A percentile compares a stretch with the other conserved stretches of the same genome.
Evolutionary conservation across 1,284 basidiomycete species (phyloP).

Genomic region (Blastosporella zonata): DNA sequence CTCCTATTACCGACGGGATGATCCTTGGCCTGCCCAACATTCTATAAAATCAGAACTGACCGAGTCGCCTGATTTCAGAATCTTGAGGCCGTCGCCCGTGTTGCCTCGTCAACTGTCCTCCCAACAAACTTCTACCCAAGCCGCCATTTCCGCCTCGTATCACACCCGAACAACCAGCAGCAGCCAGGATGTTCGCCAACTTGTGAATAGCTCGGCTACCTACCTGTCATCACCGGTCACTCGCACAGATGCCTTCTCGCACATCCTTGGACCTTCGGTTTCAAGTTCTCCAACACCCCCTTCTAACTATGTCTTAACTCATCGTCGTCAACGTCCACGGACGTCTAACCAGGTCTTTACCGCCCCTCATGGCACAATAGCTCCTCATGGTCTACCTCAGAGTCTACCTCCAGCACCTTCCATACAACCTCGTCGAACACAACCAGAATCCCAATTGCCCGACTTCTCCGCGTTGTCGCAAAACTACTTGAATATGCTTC

Average conservation of each 20-base stretch:
- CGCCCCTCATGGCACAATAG: conserved; percentile 52
- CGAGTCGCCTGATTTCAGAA: conserved; percentile 35
- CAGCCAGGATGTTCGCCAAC: conserved; percentile 40
- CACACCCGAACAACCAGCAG: conserved; percentile 24
- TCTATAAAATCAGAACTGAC: conserved; percentile 38
- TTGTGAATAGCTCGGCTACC: conserved; percentile 40
- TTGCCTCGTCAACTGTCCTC: conserved; percentile 27
- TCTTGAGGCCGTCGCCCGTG: conserved; percentile 34
- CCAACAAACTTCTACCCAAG: conserved; percentile 20
- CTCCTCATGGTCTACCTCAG: conserved; percentile 73
- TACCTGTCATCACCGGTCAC: conserved; percentile 33
- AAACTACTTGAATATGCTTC: conserved; percentile 43
- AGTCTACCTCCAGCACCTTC: conserved; percentile 63
- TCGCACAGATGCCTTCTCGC: conserved; percentile 32
- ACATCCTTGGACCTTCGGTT: conserved; percentile 39
- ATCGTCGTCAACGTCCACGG: conserved; percentile 38
- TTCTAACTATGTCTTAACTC: conserved; percentile 41
- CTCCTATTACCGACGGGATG: conserved; percentile 18
- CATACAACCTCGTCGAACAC: conserved; percentile 43
- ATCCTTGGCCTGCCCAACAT: conserved; percentile 14
- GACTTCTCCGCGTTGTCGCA: conserved; percentile 31
- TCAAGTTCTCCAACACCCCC: conserved; percentile 32
- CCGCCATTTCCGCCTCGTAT: conserved; percentile 39
- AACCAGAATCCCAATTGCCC: conserved; percentile 16
- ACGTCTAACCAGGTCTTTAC: conserved; percentile 37